Conservation (phyloP, 2,329 filamentous ascomycete species). For the Sporothrix brunneoviolacea region DNA sequence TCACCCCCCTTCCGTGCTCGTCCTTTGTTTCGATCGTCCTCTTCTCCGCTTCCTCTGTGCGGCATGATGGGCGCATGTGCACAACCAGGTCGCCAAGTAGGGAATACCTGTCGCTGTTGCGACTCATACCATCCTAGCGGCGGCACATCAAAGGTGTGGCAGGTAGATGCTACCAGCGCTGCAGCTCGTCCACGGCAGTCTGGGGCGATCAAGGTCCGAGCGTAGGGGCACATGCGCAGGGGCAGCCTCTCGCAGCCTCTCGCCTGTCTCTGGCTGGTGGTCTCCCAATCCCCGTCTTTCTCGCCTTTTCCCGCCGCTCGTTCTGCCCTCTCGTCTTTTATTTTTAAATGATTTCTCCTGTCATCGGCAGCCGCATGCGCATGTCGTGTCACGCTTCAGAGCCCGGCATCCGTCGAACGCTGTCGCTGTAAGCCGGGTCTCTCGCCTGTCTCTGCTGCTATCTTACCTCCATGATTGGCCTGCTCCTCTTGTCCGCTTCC, state of each 20-base stretch:
- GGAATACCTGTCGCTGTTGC: no score
- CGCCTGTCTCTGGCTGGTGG: not conserved
- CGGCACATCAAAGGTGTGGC: no score
- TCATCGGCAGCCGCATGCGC: not conserved
- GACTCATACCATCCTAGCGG: no score
- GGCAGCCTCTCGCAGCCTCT: not conserved
- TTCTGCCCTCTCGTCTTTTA: no score
- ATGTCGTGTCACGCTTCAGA: constrained; percentile 5
- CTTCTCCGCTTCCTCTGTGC: not conserved
- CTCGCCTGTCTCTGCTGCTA: not conserved
- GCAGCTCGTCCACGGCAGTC: not conserved
- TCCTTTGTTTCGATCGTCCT: constrained; percentile 4
- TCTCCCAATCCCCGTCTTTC: not conserved
- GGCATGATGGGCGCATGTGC: not conserved
- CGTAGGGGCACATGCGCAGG: constrained; percentile 8
- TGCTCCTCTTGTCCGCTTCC: no score
- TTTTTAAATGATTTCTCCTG: no score
- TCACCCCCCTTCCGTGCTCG: not conserved
- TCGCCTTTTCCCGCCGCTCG: not conserved
- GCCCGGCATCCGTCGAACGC: no score
- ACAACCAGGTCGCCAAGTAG: no score
- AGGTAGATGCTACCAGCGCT: not conserved
- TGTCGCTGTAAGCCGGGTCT: no score
- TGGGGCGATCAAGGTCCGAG: constrained; percentile 10
- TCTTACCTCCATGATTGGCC: not conserved